Conservation (phyloP, 192 early-diverging fungal genomes). For the Oehlia diaphana region DNA sequence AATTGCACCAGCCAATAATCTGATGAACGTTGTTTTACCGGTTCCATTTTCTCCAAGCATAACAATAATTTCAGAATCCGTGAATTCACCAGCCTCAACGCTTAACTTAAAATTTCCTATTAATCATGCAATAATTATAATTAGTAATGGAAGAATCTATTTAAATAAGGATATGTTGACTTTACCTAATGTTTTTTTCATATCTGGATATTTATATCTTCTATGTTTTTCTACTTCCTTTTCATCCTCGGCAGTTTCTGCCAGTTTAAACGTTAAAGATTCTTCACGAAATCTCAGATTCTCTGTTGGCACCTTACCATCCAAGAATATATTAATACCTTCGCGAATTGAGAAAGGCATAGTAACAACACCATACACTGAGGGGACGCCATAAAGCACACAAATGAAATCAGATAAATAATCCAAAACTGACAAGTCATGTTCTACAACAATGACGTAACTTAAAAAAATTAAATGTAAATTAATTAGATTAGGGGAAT, state of each 20-base stretch:
- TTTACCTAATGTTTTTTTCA: conserved; percentile 75
- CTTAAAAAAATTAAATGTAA: conserved; percentile 30
- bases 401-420: conserved; percentile 98
- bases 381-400: conserved; percentile 97
- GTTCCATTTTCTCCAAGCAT: conserved; percentile 99
- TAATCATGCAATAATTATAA: neutral
- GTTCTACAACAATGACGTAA: conserved; percentile 97
- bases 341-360: conserved; percentile 96
- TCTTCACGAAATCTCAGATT: conserved; percentile 99
- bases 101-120: conserved; percentile 77
- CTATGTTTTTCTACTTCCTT: conserved; percentile 63
- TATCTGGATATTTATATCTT: conserved; percentile 82
- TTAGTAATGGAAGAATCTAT: neutral
- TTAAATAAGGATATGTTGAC: neutral
- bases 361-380: conserved; percentile 96
- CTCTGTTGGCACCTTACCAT: conserved; percentile 95
- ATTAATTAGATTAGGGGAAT: neutral
- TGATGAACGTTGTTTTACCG: conserved; percentile 97
- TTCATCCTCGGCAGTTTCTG: conserved; percentile 85
- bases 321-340: conserved; percentile 98
- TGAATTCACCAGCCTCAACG: conserved; percentile 82
- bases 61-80: conserved; percentile 96
- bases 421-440: conserved; percentile 97
- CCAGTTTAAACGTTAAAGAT: conserved; percentile 87
- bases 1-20: conserved; percentile 83